A percentile compares a stretch with the other conserved stretches of the same genome.
Evolutionary conservation across 371 early-diverging fungal genomes (phyloP).

Genomic region (Apophysomyces trapeziformis): DNA sequence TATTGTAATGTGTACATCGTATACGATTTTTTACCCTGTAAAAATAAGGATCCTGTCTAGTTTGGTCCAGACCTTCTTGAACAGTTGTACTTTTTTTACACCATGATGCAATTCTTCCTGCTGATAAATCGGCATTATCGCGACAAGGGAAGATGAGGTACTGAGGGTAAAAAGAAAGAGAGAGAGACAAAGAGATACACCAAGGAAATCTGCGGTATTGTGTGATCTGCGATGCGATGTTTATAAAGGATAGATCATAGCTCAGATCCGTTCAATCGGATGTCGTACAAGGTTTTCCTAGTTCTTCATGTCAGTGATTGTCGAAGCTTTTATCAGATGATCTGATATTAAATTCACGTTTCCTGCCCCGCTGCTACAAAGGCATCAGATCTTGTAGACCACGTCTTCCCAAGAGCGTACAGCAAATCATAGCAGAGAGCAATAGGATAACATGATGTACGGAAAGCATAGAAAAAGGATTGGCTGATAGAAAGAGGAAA

Average conservation of each 20-base stretch:
- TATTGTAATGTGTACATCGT: background rate
- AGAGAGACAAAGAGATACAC: too few relatives aligned
- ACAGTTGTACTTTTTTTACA: constrained; percentile 31
- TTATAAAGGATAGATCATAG: background rate
- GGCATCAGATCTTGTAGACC: too few relatives aligned
- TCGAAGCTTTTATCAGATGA: constrained; percentile 1
- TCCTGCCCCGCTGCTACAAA: background rate
- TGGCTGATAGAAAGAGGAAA: too few relatives aligned
- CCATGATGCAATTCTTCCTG: constrained; percentile 14
- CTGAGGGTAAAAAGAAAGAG: too few relatives aligned
- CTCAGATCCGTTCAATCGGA: background rate
- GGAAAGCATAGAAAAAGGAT: too few relatives aligned
- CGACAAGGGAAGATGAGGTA: background rate
- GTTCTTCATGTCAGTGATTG: background rate
- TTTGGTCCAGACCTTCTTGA: constrained; percentile 32
- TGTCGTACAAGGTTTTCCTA: background rate
- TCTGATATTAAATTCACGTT: constrained; percentile 1
- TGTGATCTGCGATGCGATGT: background rate
- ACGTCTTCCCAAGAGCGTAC: too few relatives aligned
- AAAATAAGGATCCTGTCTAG: constrained; percentile 25
- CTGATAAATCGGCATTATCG: background rate
- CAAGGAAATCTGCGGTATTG: background rate
- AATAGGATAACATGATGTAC: too few relatives aligned
- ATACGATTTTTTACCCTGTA: constrained; percentile 20
- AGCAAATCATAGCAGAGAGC: too few relatives aligned